These are phyloP conservation scores for Cutaneotrichosporon dermatis DNA, from an alignment of 1,284 basidiomycete species.

Conservation along the genomic window DNA sequence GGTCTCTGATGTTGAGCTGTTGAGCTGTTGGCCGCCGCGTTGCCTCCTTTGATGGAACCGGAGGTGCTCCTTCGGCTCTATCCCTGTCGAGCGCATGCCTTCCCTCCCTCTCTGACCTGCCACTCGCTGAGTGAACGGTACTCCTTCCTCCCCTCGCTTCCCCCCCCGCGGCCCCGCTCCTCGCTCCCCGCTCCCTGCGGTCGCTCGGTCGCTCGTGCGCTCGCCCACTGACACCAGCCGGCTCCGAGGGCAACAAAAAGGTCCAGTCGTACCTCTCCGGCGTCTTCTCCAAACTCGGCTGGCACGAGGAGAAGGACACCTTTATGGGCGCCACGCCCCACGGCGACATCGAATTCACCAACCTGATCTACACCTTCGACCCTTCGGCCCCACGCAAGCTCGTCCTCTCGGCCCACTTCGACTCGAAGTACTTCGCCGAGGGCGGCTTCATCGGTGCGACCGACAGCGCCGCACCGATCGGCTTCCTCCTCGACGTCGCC, in stretches of 20 bases:
- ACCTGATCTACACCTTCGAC: constrained; percentile 92
- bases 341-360: constrained; percentile 75
- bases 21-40: too few relatives aligned
- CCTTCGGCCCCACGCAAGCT: constrained; percentile 74
- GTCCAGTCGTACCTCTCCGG: constrained; percentile 72
- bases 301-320: constrained; percentile 66
- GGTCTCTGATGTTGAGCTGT: too few relatives aligned
- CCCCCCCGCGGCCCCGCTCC: too few relatives aligned
- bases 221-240: constrained; percentile 29
- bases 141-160: background rate
- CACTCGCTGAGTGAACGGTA: background rate
- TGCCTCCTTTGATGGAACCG: too few relatives aligned
- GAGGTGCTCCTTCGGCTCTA: too few relatives aligned
- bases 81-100: too few relatives aligned
- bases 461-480: constrained; percentile 93
- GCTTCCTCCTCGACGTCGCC: constrained; percentile 85
- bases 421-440: constrained; percentile 80
- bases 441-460: constrained; percentile 86
- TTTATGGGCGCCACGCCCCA: constrained; percentile 80
- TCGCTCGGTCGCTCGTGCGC: too few relatives aligned
- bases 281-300: constrained; percentile 66
- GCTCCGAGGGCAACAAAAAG: constrained; percentile 54
- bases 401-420: constrained; percentile 89
- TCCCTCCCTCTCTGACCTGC: background rate
- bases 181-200: background rate